These are phyloP conservation scores for Alternaria brassicicola DNA, from an alignment of 2,329 filamentous ascomycete genomes.

Conservation along the genomic window DNA sequence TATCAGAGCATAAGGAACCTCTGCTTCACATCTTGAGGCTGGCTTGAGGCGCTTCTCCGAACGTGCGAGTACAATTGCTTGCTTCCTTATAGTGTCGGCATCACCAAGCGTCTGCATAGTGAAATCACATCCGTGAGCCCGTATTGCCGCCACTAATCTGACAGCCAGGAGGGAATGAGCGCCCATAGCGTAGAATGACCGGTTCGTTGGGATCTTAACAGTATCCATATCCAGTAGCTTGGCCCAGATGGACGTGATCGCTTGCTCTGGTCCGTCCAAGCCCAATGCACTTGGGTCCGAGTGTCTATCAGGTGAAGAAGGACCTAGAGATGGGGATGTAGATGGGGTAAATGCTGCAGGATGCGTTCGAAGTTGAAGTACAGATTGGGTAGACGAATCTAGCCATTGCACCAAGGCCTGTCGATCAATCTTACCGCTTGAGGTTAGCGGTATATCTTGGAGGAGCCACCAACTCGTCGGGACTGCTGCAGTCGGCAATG, in stretches of 20 bases:
- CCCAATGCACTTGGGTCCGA: neutral
- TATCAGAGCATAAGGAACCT: neutral
- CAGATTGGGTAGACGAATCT: neutral
- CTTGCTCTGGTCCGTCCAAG: neutral
- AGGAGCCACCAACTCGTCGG: neutral
- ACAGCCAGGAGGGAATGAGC: neutral
- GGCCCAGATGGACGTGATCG: neutral
- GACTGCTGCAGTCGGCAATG: neutral
- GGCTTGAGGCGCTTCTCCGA: neutral
- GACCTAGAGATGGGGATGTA: neutral
- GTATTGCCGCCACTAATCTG: neutral
- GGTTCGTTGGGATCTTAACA: neutral
- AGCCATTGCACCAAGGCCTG: neutral
- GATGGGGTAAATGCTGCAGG: neutral
- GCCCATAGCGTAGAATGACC: neutral
- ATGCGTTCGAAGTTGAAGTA: neutral
- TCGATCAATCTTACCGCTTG: neutral
- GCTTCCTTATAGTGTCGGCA: neutral
- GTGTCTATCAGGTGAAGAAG: neutral
- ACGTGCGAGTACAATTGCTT: neutral
- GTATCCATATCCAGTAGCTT: neutral
- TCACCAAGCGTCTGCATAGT: neutral
- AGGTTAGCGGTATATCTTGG: neutral
- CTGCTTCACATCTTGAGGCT: neutral
- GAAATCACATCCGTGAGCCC: neutral